phyloP scores from a whole-genome alignment of 805 yeast genomes.

The Clavispora santaluciae region DNA sequence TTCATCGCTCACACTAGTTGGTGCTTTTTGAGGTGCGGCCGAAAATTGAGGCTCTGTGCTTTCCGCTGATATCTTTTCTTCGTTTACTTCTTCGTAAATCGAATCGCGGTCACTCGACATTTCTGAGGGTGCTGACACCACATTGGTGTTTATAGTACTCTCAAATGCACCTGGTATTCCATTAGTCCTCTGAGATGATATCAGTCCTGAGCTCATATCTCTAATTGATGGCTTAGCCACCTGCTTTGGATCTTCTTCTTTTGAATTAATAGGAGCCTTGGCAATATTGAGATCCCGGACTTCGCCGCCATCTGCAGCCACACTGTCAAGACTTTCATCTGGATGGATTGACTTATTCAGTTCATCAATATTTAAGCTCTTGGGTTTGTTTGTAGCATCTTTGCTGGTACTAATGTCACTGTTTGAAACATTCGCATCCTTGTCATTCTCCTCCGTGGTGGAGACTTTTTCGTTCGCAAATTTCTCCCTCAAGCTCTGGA shows the following conservation, averaged over 20 bases:
- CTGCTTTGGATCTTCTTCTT: too few species aligned
- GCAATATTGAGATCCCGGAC: neutral
- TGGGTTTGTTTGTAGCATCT: neutral
- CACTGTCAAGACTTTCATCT: neutral
- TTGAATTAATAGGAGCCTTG: neutral
- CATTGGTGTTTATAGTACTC: neutral
- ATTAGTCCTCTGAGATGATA: neutral
- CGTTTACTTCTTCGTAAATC: neutral
- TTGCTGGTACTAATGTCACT: neutral
- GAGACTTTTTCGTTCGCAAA: slow-evolving; percentile 14
- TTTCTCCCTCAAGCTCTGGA: slow-evolving; percentile 31
- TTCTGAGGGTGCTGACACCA: neutral
- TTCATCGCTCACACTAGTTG: neutral
- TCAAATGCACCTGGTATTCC: neutral
- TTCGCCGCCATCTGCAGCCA: neutral
- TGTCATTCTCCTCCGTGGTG: neutral
- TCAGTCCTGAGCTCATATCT: too few species aligned
- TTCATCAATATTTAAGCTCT: too few species aligned
- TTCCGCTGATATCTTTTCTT: neutral
- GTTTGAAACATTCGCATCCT: neutral
- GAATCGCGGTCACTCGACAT: neutral
- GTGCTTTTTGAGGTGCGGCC: neutral
- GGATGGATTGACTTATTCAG: neutral
- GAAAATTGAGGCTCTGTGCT: neutral
- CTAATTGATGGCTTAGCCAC: too few species aligned